Evolutionary conservation across 1,139 yeast species (phyloP).

Genomic region (Debaryomyces sp.): DNA sequence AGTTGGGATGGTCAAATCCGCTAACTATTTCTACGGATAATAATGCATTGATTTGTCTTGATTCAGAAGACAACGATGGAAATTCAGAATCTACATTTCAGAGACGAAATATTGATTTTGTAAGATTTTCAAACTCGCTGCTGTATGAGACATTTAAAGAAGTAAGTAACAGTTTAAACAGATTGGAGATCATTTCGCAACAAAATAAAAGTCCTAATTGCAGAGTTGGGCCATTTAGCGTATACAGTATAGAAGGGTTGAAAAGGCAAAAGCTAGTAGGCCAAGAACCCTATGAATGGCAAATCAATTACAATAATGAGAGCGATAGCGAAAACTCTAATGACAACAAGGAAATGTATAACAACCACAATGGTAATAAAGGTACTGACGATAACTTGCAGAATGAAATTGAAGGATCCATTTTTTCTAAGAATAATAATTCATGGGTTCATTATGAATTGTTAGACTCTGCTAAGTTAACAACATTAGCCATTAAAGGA

Average conservation of each 20-base stretch:
- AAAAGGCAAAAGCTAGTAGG: background rate
- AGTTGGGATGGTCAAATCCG: slow-evolving; percentile 45
- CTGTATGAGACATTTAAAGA: slow-evolving; percentile 35
- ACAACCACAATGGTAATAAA: background rate
- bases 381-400: background rate
- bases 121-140: slow-evolving; percentile 35
- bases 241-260: slow-evolving; percentile 13
- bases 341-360: background rate
- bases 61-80: slow-evolving; percentile 22
- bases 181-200: slow-evolving; percentile 24
- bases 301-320: background rate
- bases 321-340: background rate
- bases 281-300: background rate
- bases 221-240: slow-evolving; percentile 39
- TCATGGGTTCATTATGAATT: slow-evolving; percentile 42
- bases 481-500: slow-evolving; percentile 48
- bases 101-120: slow-evolving; percentile 41
- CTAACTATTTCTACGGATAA: slow-evolving; percentile 24
- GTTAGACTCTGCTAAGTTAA: slow-evolving; percentile 40
- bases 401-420: slow-evolving; percentile 12
- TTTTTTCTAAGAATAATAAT: slow-evolving; percentile 25
- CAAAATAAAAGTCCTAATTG: slow-evolving; percentile 9
- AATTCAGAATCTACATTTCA: slow-evolving; percentile 30
- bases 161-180: slow-evolving; percentile 28
- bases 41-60: slow-evolving; percentile 23